Percentiles rank a stretch among this genome's conserved stretches.
These are phyloP conservation scores for Climacium dendroides DNA, from an alignment of 225 moss, liverwort and hornwort genomes.

Conservation along the genomic window DNA sequence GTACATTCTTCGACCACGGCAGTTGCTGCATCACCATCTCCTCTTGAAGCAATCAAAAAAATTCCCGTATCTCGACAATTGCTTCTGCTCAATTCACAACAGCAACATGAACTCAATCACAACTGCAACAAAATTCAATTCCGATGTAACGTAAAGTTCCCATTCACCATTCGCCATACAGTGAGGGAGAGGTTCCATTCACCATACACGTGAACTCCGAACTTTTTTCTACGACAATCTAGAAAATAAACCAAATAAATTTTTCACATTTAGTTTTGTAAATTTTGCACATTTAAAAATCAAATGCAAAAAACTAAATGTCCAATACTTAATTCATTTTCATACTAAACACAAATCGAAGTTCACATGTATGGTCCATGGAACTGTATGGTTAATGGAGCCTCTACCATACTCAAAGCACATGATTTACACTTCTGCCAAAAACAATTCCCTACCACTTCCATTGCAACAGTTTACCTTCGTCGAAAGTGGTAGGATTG, in stretches of 20 bases:
- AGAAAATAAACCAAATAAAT: background rate
- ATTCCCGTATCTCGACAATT: background rate
- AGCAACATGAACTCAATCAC: background rate
- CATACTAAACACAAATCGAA: background rate
- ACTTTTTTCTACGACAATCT: background rate
- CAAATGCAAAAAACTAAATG: background rate
- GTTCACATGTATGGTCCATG: background rate
- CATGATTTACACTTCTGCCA: background rate
- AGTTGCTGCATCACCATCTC: background rate
- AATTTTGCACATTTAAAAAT: background rate
- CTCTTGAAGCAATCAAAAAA: background rate
- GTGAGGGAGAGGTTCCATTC: too few relatives aligned
- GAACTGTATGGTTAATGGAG: background rate
- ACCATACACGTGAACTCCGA: background rate
- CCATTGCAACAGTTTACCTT: background rate
- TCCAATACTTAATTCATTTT: too few relatives aligned
- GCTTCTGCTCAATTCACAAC: background rate
- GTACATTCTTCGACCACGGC: background rate
- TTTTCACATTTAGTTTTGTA: background rate
- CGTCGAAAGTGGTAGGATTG: background rate
- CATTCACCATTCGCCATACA: background rate
- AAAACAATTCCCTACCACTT: background rate
- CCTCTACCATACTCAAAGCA: background rate
- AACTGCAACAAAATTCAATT: background rate
- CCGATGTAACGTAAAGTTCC: too few relatives aligned